phyloP scores from a whole-genome alignment of 495 filamentous ascomycete species.

The Penicillium flavigenum region DNA sequence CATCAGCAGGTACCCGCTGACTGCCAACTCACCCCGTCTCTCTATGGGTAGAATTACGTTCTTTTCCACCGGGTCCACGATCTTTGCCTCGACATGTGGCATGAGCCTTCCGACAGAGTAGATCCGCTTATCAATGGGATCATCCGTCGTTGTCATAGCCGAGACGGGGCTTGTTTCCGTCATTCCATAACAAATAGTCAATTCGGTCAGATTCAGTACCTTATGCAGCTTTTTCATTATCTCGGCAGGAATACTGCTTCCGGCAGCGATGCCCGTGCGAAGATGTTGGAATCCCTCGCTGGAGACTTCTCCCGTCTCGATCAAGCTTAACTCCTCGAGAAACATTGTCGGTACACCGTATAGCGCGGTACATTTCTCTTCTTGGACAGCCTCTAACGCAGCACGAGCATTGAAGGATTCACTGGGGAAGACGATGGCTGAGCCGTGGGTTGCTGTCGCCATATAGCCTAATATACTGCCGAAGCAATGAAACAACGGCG shows the following conservation, averaged over 20 bases:
- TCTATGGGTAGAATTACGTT: constrained; percentile 59
- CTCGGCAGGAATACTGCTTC: constrained; percentile 75
- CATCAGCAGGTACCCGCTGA: constrained; percentile 86
- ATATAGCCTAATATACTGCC: constrained; percentile 89
- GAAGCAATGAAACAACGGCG: constrained; percentile 92
- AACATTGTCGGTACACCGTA: constrained; percentile 99
- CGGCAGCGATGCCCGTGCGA: constrained; percentile 89
- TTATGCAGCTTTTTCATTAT: constrained; percentile 80
- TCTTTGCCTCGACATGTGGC: constrained; percentile 82
- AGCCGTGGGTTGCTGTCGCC: constrained; percentile 87
- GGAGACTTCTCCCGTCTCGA: constrained; percentile 54
- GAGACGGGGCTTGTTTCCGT: constrained; percentile 94
- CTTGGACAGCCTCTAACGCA: constrained; percentile 67
- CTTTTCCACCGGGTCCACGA: constrained; percentile 66
- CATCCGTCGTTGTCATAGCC: constrained; percentile 82
- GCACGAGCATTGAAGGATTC: constrained; percentile 84
- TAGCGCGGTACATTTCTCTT: constrained; percentile 76
- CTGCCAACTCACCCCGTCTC: constrained; percentile 75
- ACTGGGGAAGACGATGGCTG: constrained; percentile 78
- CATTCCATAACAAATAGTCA: constrained; percentile 99
- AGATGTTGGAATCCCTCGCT: constrained; percentile 65
- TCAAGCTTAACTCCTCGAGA: constrained; percentile 74
- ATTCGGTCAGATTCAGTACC: constrained; percentile 72
- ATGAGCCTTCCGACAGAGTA: constrained; percentile 73
- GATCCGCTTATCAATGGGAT: constrained; percentile 77